Base-by-base conservation (phyloP, 345 rosid species). In the Cardiospermum halicacabum region DNA sequence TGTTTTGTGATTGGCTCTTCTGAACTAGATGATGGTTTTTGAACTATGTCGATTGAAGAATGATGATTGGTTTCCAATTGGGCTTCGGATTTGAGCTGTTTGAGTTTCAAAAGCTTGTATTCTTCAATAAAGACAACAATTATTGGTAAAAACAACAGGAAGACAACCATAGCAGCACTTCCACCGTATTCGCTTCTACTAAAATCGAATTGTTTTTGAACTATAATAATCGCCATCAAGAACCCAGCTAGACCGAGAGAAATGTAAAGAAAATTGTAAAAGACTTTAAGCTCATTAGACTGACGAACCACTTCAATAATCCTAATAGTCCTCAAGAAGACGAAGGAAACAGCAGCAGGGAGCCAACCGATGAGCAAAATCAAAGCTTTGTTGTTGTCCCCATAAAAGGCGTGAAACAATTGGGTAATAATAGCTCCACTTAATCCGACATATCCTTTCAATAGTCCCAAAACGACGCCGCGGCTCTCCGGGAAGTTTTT, bases 401-500 rank as follows among this genome's bases (percentile, higher is more conserved):
- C 80, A 30, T 87, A 87, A 26, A 87, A 6, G 0, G 85, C 92
- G 27, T 61, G 69, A 51, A 58, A 86, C 11, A 86, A 10, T 18
- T 81, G 89, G 1, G 92, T 82, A 39, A 84, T 74, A 4, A 86
- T 80, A 0, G 89, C 89, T 1, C 87, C 89, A 11, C 88, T 83
- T 2, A 81, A 68, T 3, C 88, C 88, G 0, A 84, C 78, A 24
- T 71, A 78, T 5, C 86, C 87, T 65, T 87, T 87, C 22, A 87
- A 58, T 16, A 87, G 65, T 49, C 89, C 89, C 22, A 87, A 68
- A 36, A 84, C 84, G 18, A 40, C 78, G 2, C 92, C 92, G 0
- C 92, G 76, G 53, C 84, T 80, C 64, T 80, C 81, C 0, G 88
- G 89, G 73, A 87, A 87, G 53, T 87, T 84, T 70, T 84, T 82